Evolutionary conservation across 306 rosid species (phyloP).

Genomic region (Abrus pulchellus): DNA sequence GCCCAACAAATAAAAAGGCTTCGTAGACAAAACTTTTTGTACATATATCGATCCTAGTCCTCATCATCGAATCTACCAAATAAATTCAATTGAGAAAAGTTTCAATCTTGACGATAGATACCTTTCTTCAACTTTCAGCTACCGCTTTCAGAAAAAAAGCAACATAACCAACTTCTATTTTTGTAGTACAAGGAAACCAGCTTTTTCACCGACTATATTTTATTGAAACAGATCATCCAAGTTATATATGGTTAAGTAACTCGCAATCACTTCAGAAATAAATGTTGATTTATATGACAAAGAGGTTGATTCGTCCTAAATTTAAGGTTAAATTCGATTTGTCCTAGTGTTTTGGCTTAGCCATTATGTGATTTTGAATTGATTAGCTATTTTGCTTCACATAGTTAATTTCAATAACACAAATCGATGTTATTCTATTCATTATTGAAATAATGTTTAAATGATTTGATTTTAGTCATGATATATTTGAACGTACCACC

Average conservation of each 20-base stretch:
- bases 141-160: conserved; percentile 37
- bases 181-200: conserved; percentile 43
- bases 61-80: conserved; percentile 21
- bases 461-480: background rate
- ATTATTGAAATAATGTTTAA: background rate
- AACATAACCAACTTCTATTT: conserved; percentile 38
- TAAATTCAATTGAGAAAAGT: conserved; percentile 34
- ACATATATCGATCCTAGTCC: conserved; percentile 1
- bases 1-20: conserved; percentile 21
- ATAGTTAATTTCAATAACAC: background rate
- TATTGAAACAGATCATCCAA: background rate
- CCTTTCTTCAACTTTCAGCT: conserved; percentile 54
- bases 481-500: background rate
- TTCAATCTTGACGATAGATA: conserved; percentile 38
- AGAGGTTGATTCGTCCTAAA: background rate
- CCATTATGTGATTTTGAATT: background rate
- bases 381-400: background rate
- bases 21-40: conserved; percentile 14
- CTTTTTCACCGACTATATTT: conserved; percentile 45
- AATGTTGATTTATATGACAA: background rate
- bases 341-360: background rate
- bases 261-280: conserved; percentile 2
- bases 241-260: background rate
- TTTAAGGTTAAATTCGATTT: conserved; percentile 9
- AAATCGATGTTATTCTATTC: background rate